Base-by-base conservation (phyloP, 139 green algal genomes). In the Zygnema circumcarinatum region DNA sequence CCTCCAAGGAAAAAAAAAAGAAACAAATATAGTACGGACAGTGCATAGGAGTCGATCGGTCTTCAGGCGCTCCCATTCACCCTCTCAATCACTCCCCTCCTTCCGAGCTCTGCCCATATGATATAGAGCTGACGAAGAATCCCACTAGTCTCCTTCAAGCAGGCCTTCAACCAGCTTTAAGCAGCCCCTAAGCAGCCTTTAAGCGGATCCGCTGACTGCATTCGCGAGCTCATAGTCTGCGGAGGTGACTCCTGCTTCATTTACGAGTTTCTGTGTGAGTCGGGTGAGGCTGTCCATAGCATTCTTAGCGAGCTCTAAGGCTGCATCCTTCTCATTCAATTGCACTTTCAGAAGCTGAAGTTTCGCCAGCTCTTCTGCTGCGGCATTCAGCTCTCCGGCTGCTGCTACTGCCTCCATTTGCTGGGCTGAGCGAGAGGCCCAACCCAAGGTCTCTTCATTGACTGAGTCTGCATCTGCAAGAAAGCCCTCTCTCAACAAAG, bases 291-390 rank as follows among this genome's bases (percentile, higher is more conserved):
- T 74, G 21, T 84, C 72, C 83, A 88, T 88, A 29, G 83, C 83
- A 16, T 32, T 40, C 38, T 83, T 83, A 22, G 83, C 83, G 1
- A 88, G 68, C 36, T 88, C 72, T 62, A 88, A 29, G 21, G 83
- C 83, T 29, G 83, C 83, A 32, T 88, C 83, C 16, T 74, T 72
- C n/a, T 88, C 83, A 32, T n/a, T 74, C 40, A 88, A 56, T 38
- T 88, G 36, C 38, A 2, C 76, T 21, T 83, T 83, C 7, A 83
- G 76, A 20, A 75, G 21, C 72, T 84, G 25, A 54, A 88, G 69
- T 33, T 81, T 32, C 52, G 54, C 33, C 62, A 69, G 2, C 36
- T 33, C 54, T 25, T 22, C 81, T 22, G 31, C 47, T 1, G 79
- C 41, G 11, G 47, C 42, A 1, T 67, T 25, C 20, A 69, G 32